phyloP scores from a whole-genome alignment of 176 grass and related monocot species.

The Chloris gayana region DNA sequence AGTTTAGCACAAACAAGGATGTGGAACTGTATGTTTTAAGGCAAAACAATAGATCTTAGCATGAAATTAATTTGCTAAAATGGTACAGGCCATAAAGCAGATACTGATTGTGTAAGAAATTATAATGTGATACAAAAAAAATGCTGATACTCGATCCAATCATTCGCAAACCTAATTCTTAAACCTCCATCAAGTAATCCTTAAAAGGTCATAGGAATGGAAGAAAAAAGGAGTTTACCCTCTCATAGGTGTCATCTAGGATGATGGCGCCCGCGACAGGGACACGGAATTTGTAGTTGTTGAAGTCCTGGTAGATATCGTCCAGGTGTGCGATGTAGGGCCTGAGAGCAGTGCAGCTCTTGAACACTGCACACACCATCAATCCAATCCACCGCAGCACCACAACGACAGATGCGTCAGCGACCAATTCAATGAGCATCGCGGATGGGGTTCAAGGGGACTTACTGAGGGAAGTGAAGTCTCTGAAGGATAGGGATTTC shows the following conservation, averaged over 20 bases:
- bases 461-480: conserved; percentile 90
- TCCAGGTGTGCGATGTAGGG: conserved; percentile 92
- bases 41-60: neutral
- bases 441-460: neutral
- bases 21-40: neutral
- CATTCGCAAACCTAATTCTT: conserved; percentile 2
- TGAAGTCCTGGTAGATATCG: conserved; percentile 95
- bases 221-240: conserved; percentile 42
- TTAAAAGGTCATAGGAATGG: neutral
- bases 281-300: conserved; percentile 88
- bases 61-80: neutral
- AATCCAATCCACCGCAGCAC: conserved; percentile 13
- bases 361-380: conserved; percentile 73
- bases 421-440: neutral
- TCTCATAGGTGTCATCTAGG: conserved; percentile 86
- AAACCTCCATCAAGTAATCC: neutral
- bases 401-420: neutral
- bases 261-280: conserved; percentile 93
- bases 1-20: neutral
- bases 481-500: conserved; percentile 96
- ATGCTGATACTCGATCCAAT: neutral
- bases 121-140: neutral
- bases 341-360: conserved; percentile 85
- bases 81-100: neutral
- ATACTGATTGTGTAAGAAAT: neutral